Percentiles rank a stretch among this genome's conserved stretches.
Evolutionary conservation across 345 rosid species (phyloP).

Genomic region (Moringa oleifera): DNA sequence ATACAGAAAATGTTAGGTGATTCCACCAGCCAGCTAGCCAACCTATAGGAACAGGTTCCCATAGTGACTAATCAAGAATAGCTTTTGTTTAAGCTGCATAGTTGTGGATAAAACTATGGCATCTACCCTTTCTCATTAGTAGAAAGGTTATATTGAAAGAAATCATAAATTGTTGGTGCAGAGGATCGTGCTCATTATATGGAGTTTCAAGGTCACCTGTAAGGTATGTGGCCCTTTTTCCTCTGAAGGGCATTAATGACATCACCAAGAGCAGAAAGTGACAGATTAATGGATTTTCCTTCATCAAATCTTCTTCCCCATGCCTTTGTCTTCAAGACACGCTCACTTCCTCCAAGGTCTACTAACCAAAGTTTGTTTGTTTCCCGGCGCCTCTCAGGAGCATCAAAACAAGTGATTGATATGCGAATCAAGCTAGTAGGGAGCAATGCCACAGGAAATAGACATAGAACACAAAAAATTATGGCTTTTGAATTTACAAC

Average conservation of each 20-base stretch:
- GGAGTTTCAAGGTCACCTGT: conserved; percentile 38
- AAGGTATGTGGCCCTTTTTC: conserved; percentile 64
- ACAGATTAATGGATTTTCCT: conserved; percentile 86
- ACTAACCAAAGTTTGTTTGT: conserved; percentile 69
- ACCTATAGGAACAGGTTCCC: neutral
- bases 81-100: too few species aligned
- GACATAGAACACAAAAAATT: neutral
- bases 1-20: neutral
- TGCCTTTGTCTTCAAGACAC: conserved; percentile 77
- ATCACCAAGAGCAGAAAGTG: conserved; percentile 79
- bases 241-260: conserved; percentile 71
- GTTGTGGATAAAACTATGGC: too few species aligned
- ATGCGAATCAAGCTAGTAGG: conserved; percentile 63
- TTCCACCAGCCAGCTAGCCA: conserved; percentile 1
- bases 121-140: too few species aligned
- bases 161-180: too few species aligned
- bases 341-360: conserved; percentile 89
- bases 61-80: too few species aligned
- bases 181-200: neutral
- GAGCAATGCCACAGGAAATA: neutral
- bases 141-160: too few species aligned
- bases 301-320: conserved; percentile 79
- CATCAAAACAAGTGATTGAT: conserved; percentile 45
- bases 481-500: neutral
- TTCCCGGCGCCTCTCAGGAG: conserved; percentile 61